Evolutionary conservation across 2,329 filamentous ascomycete species (phyloP).

Genomic region (Colletotrichum gigasporum): DNA sequence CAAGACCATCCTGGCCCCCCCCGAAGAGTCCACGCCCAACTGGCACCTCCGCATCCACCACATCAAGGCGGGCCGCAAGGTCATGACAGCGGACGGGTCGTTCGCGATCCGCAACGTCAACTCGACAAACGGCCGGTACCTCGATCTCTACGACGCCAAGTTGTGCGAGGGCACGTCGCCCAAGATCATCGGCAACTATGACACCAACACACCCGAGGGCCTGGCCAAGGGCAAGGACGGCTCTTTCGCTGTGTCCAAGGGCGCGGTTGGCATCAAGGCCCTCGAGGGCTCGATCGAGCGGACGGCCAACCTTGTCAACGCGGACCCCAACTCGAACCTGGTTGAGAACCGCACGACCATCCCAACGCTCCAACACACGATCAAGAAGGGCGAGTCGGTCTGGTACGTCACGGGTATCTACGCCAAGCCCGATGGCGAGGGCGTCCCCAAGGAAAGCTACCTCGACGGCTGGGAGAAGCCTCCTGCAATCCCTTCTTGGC

Average conservation of each 20-base stretch:
- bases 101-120: slow-evolving; percentile 74
- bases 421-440: slow-evolving; percentile 68
- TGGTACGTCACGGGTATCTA: slow-evolving; percentile 80
- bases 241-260: slow-evolving; percentile 67
- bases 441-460: slow-evolving; percentile 62
- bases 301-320: slow-evolving; percentile 73
- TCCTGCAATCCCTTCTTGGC: slow-evolving; percentile 69
- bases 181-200: slow-evolving; percentile 69
- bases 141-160: slow-evolving; percentile 54
- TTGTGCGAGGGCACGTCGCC: slow-evolving; percentile 61
- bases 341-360: slow-evolving; percentile 77
- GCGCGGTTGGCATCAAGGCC: slow-evolving; percentile 65
- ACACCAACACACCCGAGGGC: slow-evolving; percentile 62
- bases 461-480: slow-evolving; percentile 68
- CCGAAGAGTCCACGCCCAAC: slow-evolving; percentile 64
- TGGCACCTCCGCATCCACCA: slow-evolving; percentile 77
- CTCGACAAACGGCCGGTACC: slow-evolving; percentile 56
- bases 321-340: slow-evolving; percentile 83
- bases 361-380: slow-evolving; percentile 72
- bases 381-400: slow-evolving; percentile 64
- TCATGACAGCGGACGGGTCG: slow-evolving; percentile 78
- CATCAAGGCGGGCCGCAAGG: slow-evolving; percentile 66
- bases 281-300: slow-evolving; percentile 60
- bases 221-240: slow-evolving; percentile 60
- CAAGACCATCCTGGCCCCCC: slow-evolving; percentile 72